phyloP scores from a whole-genome alignment of 306 rosid genomes.

The Acacia melanoxylon region DNA sequence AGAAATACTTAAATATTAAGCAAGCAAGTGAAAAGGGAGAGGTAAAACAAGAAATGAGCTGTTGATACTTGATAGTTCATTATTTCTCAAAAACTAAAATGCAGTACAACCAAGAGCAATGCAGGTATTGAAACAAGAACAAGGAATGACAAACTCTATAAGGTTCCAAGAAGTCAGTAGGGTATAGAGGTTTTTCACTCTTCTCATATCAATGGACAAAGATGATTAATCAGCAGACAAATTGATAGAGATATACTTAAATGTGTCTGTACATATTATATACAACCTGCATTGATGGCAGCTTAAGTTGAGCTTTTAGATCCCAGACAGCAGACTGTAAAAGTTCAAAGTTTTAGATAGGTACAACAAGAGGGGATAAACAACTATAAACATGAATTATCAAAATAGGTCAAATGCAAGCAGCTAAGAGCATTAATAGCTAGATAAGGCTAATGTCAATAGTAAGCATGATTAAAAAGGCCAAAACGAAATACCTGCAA shows the following conservation, averaged over 20 bases:
- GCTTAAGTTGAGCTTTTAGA: slow-evolving; percentile 85
- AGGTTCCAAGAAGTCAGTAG: slow-evolving; percentile 13
- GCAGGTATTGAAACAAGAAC: neutral
- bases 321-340: slow-evolving; percentile 88
- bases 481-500: too few species aligned
- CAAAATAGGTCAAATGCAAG: slow-evolving; percentile 7
- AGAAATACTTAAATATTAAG: too few species aligned
- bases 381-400: neutral
- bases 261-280: neutral
- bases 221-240: slow-evolving; percentile 1
- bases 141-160: slow-evolving; percentile 10
- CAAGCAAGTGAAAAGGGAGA: too few species aligned
- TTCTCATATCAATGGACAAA: slow-evolving; percentile 13
- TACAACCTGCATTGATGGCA: slow-evolving; percentile 87
- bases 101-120: neutral
- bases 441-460: neutral
- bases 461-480: neutral
- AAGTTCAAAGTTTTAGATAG: slow-evolving; percentile 23
- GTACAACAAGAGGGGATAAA: neutral
- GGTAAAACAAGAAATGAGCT: too few species aligned
- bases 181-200: neutral
- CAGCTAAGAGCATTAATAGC: slow-evolving; percentile 1
- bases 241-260: neutral
- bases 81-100: neutral
- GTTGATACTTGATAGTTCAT: too few species aligned